Evolutionary conservation across 805 yeast species (phyloP), one percentile per base, ranked within the genome.

Genomic region (Debaryomyces prosopidis): DNA sequence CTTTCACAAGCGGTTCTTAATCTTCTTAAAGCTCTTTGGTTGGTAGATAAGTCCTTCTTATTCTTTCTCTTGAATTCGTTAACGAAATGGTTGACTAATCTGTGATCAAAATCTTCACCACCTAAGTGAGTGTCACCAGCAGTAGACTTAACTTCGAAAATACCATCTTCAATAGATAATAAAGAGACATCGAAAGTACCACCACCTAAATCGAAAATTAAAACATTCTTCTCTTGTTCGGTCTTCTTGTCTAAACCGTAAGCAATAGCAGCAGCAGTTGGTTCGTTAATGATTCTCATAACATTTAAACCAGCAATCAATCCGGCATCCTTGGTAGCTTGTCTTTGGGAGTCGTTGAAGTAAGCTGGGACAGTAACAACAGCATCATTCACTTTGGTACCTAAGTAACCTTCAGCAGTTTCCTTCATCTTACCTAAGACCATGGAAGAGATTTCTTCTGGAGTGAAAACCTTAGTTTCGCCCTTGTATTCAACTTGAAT

Each of bases 1-100:
- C 98, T 87, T 82, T 91, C 98, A 79, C 96, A 90, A 62, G 97
- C 97, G 59, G 97, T 91, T 84, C 97, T 87, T 73, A 91, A 82
- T 85, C 97, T 89, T 82, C 98, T 89, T 70, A 92, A 80, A 54
- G 98, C 95, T 82, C 98, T 89, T 80, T 90, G 96, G 85, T 91
- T 90, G 62, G 82, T 58, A 44, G 96, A 81, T 57, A 92, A 76
- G 71, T 92, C 98, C 82, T 89, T 89, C 86, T 89, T 89, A 85
- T 88, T 82, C 84, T 92, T 91, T 80, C 97, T 85, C 89, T 92
- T 91, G 86, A 91, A 92, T 78, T 92, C 97, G 68, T 82, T 84
- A 58, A 85, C 88, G 70, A 91, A 91, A 81, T 84, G 92, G 80
- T 80, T 89, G 57, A 91, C 97, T 68, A 92, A 84, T 77, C 96